Percentiles rank a stretch among this genome's conserved stretches.
phyloP scores from a whole-genome alignment of 2,329 filamentous ascomycete genomes.

The Neopestalotiopsis rosae region DNA sequence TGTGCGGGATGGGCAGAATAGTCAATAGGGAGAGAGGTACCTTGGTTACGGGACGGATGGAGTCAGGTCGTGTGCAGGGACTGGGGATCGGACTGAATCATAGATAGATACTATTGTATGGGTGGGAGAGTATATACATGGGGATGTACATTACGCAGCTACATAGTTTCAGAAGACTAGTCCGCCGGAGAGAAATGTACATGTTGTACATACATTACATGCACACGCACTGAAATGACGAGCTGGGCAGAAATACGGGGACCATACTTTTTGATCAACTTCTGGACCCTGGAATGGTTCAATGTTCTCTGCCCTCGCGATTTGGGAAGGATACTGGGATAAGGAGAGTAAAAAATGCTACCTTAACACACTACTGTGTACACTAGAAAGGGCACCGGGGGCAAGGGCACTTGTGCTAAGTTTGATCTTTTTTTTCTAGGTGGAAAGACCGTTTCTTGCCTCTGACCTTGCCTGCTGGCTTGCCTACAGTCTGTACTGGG shows the following conservation, averaged over 20 bases:
- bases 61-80: neutral
- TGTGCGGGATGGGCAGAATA: neutral
- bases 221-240: neutral
- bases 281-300: neutral
- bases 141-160: slow-evolving; percentile 1
- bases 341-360: neutral
- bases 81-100: neutral
- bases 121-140: neutral
- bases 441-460: slow-evolving; percentile 12
- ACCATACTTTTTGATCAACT: neutral
- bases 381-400: no score
- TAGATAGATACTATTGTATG: neutral
- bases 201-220: slow-evolving; percentile 1
- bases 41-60: slow-evolving; percentile 1
- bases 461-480: neutral
- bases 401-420: no score
- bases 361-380: neutral
- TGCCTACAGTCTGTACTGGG: neutral
- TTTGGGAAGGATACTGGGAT: neutral
- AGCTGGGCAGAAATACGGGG: neutral
- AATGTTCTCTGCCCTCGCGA: neutral
- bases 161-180: slow-evolving; percentile 2
- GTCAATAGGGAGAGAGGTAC: neutral
- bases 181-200: neutral
- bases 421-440: no score